A percentile compares a stretch with the other conserved stretches of the same genome.
These are phyloP conservation scores for Aeschynomene evenia DNA, from an alignment of 306 rosid genomes.

Conservation along the genomic window DNA sequence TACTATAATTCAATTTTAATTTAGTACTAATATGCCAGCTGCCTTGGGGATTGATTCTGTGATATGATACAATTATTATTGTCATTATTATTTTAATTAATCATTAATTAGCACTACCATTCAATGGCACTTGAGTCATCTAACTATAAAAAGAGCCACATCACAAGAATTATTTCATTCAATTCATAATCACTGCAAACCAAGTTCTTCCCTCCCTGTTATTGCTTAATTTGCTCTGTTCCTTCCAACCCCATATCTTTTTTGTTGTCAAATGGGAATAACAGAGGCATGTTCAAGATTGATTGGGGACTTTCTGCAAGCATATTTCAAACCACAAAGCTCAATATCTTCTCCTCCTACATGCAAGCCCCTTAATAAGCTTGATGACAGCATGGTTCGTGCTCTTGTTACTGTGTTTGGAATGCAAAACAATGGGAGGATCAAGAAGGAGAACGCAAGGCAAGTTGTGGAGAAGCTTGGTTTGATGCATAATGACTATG, in stretches of 20 bases:
- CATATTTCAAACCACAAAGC: slow-evolving; percentile 40
- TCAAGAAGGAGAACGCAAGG: slow-evolving; percentile 71
- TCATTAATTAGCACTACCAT: slow-evolving; percentile 17
- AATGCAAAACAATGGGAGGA: slow-evolving; percentile 75
- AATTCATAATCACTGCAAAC: too few species aligned
- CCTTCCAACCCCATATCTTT: not conserved
- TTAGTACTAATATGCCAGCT: slow-evolving; percentile 64
- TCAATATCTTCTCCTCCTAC: not conserved
- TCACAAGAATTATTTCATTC: too few species aligned
- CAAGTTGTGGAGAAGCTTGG: slow-evolving; percentile 80
- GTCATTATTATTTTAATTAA: slow-evolving; percentile 24
- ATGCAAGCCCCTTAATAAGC: slow-evolving; percentile 36
- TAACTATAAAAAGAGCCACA: slow-evolving; percentile 45
- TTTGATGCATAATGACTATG: slow-evolving; percentile 46
- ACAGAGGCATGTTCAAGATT: slow-evolving; percentile 58
- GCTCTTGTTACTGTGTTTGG: slow-evolving; percentile 85
- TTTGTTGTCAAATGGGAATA: slow-evolving; percentile 50
- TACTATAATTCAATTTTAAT: slow-evolving; percentile 32
- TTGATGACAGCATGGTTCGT: slow-evolving; percentile 52
- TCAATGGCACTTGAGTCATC: slow-evolving; percentile 39
- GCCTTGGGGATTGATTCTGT: slow-evolving; percentile 35
- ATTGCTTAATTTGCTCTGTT: not conserved
- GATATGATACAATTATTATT: slow-evolving; percentile 32
- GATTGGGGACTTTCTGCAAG: slow-evolving; percentile 57
- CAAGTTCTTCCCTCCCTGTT: slow-evolving; percentile 9